Evolutionary conservation across 129 eudicot species (phyloP).

Genomic region (Centaurea solstitialis): DNA sequence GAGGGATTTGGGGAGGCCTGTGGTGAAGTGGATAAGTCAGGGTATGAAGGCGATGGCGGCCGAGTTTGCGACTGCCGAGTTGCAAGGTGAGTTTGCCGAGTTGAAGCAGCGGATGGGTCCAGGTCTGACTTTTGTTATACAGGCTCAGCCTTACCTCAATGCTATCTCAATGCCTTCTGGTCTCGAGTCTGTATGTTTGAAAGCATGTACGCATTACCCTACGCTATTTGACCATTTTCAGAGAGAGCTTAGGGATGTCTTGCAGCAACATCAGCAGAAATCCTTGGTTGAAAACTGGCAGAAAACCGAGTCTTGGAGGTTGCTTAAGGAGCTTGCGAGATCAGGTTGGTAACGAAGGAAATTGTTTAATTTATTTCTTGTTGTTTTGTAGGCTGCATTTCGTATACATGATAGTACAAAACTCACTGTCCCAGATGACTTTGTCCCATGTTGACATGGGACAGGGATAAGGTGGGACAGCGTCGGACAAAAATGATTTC

Average conservation of each 20-base stretch:
- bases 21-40: slow-evolving; percentile 74
- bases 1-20: slow-evolving; percentile 73
- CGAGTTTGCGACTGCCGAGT: slow-evolving; percentile 69
- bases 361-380: neutral
- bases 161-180: slow-evolving; percentile 91
- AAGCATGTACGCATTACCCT: slow-evolving; percentile 91
- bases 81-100: slow-evolving; percentile 79
- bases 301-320: slow-evolving; percentile 77
- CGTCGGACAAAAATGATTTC: too few species aligned
- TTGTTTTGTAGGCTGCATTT: neutral
- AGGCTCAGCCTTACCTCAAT: slow-evolving; percentile 86
- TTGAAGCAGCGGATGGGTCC: slow-evolving; percentile 79
- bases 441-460: too few species aligned
- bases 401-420: too few species aligned
- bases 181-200: slow-evolving; percentile 75
- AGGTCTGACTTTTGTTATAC: slow-evolving; percentile 80
- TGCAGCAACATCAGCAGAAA: slow-evolving; percentile 53
- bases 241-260: slow-evolving; percentile 81
- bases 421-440: too few species aligned
- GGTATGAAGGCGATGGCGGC: slow-evolving; percentile 95
- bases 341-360: slow-evolving; percentile 51
- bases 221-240: slow-evolving; percentile 91
- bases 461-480: too few species aligned
- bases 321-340: slow-evolving; percentile 76
- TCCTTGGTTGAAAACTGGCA: slow-evolving; percentile 54